Evolutionary conservation across 345 rosid genomes (phyloP).

Genomic region (Erodium maritimum): DNA sequence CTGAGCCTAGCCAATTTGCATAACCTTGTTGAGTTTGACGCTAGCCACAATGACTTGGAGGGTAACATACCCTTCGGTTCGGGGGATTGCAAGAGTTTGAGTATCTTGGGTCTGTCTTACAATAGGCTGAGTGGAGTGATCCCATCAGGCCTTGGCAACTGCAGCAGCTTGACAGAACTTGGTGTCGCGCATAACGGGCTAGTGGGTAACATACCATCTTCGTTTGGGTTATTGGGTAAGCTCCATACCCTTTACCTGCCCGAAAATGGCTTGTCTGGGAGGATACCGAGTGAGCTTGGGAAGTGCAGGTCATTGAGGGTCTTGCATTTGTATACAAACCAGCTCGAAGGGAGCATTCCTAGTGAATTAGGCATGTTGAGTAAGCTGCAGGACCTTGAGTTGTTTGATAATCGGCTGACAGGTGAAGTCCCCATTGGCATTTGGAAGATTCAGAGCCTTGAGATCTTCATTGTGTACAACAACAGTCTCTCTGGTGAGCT

Average conservation of each 20-base stretch:
- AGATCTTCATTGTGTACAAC: conserved; percentile 35
- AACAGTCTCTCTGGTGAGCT: conserved; percentile 63
- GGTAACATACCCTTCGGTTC: conserved; percentile 46
- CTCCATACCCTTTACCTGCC: conserved; percentile 43
- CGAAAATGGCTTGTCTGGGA: conserved; percentile 55
- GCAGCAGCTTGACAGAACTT: conserved; percentile 34
- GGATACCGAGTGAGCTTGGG: conserved; percentile 58
- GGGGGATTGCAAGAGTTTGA: conserved; percentile 33
- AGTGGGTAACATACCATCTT: conserved; percentile 52
- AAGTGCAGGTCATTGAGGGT: conserved; percentile 44
- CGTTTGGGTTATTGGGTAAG: conserved; percentile 39
- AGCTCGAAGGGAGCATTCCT: conserved; percentile 60
- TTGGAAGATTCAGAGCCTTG: conserved; percentile 56
- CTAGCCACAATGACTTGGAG: conserved; percentile 27
- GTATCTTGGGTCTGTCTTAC: conserved; percentile 39
- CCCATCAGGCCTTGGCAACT: conserved; percentile 46
- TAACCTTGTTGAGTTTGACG: conserved; percentile 35
- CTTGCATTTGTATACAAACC: conserved; percentile 36
- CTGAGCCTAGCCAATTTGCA: conserved; percentile 37
- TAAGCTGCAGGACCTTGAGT: conserved; percentile 36
- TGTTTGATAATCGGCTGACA: conserved; percentile 45
- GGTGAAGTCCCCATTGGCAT: conserved; percentile 64
- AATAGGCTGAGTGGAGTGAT: conserved; percentile 47
- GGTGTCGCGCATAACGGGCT: conserved; percentile 34
- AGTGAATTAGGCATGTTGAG: conserved; percentile 37